Percentiles rank a stretch among this genome's conserved stretches.
These are phyloP conservation scores for Wickerhamiella hasegawae DNA, from an alignment of 805 yeast species.

Conservation along the genomic window DNA sequence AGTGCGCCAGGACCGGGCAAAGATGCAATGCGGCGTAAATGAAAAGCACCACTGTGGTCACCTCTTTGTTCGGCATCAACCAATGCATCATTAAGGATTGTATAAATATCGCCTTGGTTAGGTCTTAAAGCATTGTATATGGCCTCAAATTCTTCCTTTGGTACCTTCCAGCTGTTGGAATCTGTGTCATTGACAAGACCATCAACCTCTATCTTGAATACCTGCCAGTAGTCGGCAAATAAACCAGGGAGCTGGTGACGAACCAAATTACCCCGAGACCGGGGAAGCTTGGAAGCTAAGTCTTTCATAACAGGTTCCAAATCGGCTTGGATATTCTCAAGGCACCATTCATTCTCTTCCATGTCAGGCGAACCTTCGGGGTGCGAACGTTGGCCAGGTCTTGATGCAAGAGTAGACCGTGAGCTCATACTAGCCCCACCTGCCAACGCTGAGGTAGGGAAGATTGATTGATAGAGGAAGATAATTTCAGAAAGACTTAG, in stretches of 20 bases:
- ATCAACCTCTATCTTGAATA: constrained; percentile 18
- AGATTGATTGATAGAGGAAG: constrained; percentile 14
- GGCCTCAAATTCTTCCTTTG: background rate
- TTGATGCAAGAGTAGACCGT: background rate
- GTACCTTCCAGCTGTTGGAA: constrained; percentile 1
- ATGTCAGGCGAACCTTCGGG: background rate
- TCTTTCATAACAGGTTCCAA: constrained; percentile 21
- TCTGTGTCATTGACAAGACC: constrained; percentile 18
- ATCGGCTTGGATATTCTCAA: constrained; percentile 20
- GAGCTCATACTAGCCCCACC: constrained; percentile 5
- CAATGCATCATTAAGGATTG: constrained; percentile 4
- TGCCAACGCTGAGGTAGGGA: constrained; percentile 12
- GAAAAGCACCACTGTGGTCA: constrained; percentile 3
- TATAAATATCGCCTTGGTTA: background rate
- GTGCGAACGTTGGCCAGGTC: constrained; percentile 1
- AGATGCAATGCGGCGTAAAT: background rate
- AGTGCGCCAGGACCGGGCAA: background rate
- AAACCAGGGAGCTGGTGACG: constrained; percentile 12
- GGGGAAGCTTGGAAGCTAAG: constrained; percentile 13
- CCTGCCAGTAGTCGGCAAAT: constrained; percentile 20
- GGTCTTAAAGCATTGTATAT: background rate
- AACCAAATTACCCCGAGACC: constrained; percentile 8
- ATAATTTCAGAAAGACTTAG: constrained; percentile 20
- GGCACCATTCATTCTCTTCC: constrained; percentile 19
- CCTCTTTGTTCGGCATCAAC: constrained; percentile 10